Evolutionary conservation across 805 yeast species (phyloP), one percentile per base, ranked within the genome.

Genomic region (Alloascoidea hylecoeti): DNA sequence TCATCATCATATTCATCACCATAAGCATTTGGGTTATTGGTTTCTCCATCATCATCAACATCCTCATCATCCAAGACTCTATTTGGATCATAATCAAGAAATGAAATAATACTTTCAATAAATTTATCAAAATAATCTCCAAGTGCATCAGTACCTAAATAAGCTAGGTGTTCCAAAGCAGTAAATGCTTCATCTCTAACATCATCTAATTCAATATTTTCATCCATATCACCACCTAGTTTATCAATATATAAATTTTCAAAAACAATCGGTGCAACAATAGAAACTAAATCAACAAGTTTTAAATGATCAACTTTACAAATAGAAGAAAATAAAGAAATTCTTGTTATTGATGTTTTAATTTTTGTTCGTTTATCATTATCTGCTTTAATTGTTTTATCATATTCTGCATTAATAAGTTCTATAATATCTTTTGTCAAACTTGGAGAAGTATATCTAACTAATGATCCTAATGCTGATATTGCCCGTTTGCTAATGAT

Each of bases 101-200:
- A 64, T 19, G 43, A 46, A 13, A 52, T 39, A 4, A 56, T 46
- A 3, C 59, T 46, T 1, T 45, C 47, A 4, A 68, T 39, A 1
- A 60, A 35, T 2, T 57, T 55, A 9, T 39, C 44, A 13, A 53
- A 42, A 34, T 51, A 52, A 9, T 43, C 42, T 9, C 52, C 56
- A 37, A 53, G 40, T 0, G 58, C 43, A 5, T 56, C 52, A 12
- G 59, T 55, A 15, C 64, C 61, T 17, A 69, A 50, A 4, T 67
- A 59, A 18, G 61, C 52, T 38, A 75, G 54, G 0, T 57, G 46
- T 4, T 56, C 62, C 14, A 72, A 46, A 17, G 70, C 49, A 15
- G 44, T 45, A 16, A 72, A 46, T 1, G 72, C 61, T 16, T 73
- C 72, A 40, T 70, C 75, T 37, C 79, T 66, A 4, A 67, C 53